Evolutionary conservation across 1,284 basidiomycete species (phyloP).

Genomic region (Vanrija pseudolonga): DNA sequence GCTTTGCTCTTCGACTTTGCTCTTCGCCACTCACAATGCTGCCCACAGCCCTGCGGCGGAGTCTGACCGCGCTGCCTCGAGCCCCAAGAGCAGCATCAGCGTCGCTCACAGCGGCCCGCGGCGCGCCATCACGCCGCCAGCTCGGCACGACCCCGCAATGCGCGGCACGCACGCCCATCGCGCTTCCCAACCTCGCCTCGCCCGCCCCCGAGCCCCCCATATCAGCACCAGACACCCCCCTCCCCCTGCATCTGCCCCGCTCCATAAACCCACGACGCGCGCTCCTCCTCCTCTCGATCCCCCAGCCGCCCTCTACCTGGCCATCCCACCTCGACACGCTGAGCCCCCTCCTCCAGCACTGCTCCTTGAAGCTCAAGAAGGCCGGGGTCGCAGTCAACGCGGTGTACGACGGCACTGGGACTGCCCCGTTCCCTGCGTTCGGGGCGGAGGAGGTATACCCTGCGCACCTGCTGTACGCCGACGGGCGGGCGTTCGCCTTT

Average conservation of each 20-base stretch:
- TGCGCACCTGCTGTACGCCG: constrained; percentile 34
- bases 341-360: constrained; percentile 26
- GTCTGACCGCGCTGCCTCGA: too few relatives aligned
- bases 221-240: not conserved
- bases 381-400: constrained; percentile 30
- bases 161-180: not conserved
- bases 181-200: not conserved
- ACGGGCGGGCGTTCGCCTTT: constrained; percentile 25
- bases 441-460: constrained; percentile 24
- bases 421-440: constrained; percentile 1
- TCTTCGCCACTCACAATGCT: too few relatives aligned
- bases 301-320: constrained; percentile 36
- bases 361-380: constrained; percentile 19
- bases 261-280: constrained; percentile 21
- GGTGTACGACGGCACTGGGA: constrained; percentile 30
- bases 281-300: constrained; percentile 35
- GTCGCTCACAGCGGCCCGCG: too few relatives aligned
- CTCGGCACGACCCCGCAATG: too few relatives aligned
- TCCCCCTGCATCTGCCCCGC: constrained; percentile 12
- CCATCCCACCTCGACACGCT: constrained; percentile 37
- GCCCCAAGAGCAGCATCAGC: too few relatives aligned
- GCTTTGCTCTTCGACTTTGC: too few relatives aligned
- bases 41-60: too few relatives aligned
- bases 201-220: not conserved
- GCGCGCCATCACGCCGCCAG: too few relatives aligned